Percentiles rank a stretch among this genome's conserved stretches.
Conservation (phyloP, 2,329 filamentous ascomycete genomes). For the Talaromyces pinophilus region DNA sequence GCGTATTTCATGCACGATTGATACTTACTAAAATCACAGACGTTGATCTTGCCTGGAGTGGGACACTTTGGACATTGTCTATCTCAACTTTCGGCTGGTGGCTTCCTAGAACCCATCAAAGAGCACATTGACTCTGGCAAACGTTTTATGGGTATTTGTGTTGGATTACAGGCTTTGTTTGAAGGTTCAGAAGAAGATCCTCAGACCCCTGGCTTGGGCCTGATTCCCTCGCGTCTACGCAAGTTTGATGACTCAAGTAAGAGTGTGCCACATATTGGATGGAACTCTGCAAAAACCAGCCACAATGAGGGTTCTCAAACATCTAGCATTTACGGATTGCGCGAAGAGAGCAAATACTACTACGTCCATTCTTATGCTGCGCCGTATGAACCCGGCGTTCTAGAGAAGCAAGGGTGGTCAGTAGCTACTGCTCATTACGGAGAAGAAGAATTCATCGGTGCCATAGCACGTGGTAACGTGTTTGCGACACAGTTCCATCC, state of each 20-base stretch:
- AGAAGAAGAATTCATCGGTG: conserved; percentile 85
- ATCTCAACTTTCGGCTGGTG: conserved; percentile 75
- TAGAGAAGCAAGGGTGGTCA: conserved; percentile 82
- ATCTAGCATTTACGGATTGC: conserved; percentile 73
- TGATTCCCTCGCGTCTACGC: conserved; percentile 70
- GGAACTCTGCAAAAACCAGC: conserved; percentile 78
- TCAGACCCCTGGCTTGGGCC: conserved; percentile 68
- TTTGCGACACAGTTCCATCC: conserved; percentile 96
- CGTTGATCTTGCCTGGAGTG: conserved; percentile 92
- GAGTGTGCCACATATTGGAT: conserved; percentile 97
- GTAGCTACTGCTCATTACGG: conserved; percentile 92
- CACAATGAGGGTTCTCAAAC: conserved; percentile 44
- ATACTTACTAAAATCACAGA: conserved; percentile 54
- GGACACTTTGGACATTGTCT: conserved; percentile 98
- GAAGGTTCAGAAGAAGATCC: conserved; percentile 79
- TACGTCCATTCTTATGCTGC: conserved; percentile 96
- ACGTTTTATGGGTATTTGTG: conserved; percentile 97
- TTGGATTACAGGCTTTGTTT: conserved; percentile 89
- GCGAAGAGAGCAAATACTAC: conserved; percentile 89
- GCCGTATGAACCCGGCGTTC: conserved; percentile 69
- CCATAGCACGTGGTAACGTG: conserved; percentile 80
- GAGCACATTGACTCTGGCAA: conserved; percentile 87
- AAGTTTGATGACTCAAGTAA: conserved; percentile 78
- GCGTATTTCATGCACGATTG: neutral
- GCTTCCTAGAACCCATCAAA: conserved; percentile 79